Conservation (phyloP, 2,329 filamentous ascomycete species). For the Pseudogymnoascus sp. region DNA sequence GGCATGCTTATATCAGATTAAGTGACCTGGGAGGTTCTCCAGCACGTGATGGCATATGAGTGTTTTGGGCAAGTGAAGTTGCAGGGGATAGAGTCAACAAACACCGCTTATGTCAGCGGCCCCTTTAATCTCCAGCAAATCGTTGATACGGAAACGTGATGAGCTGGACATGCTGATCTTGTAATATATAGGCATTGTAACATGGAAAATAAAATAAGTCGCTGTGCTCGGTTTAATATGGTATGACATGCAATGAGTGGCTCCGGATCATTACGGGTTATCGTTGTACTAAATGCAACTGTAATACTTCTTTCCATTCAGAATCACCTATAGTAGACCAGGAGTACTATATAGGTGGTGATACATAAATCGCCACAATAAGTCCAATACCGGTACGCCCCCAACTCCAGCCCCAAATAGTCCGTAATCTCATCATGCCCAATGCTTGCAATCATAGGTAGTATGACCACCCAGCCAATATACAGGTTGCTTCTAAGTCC, state of each 20-base stretch:
- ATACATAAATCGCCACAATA: constrained; percentile 6
- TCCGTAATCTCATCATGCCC: constrained; percentile 1
- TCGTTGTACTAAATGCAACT: not conserved
- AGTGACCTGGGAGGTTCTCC: not conserved
- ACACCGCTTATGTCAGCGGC: constrained; percentile 4
- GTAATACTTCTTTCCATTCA: constrained; percentile 7
- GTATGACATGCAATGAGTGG: not conserved
- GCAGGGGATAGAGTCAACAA: not conserved
- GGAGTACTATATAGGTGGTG: constrained; percentile 2
- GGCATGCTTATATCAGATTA: constrained; percentile 8
- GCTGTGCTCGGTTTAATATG: not conserved
- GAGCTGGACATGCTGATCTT: not conserved
- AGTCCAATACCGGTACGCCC: not conserved
- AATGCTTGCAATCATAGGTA: not conserved
- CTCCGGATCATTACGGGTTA: not conserved
- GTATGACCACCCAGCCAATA: not conserved
- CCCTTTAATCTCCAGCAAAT: not conserved
- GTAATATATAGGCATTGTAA: not conserved
- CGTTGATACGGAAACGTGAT: not conserved
- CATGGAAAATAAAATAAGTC: not conserved
- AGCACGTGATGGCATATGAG: not conserved
- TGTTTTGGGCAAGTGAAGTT: not conserved
- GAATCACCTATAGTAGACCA: not conserved
- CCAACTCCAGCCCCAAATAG: constrained; percentile 1
- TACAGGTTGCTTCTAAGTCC: constrained; percentile 2